Evolutionary conservation across 225 moss, liverwort and hornwort genomes (phyloP).

Genomic region (Bryum argenteum): DNA sequence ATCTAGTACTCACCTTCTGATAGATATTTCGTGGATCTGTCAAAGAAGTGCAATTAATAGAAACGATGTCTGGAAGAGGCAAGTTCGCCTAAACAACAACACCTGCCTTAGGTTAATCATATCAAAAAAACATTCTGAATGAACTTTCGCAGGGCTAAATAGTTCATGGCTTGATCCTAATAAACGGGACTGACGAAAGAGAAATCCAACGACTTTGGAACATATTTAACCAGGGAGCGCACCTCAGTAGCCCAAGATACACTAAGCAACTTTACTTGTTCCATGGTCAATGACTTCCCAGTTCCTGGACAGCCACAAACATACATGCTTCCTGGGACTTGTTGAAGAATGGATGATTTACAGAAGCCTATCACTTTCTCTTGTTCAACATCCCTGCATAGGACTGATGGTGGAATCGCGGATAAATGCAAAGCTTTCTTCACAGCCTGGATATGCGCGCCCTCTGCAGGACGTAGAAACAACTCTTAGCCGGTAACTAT

Average conservation of each 20-base stretch:
- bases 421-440: constrained; percentile 87
- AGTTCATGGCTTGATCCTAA: constrained; percentile 19
- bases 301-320: constrained; percentile 92
- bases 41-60: constrained; percentile 82
- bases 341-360: constrained; percentile 66
- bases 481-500: constrained; percentile 4
- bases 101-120: constrained; percentile 17
- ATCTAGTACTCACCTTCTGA: constrained; percentile 54
- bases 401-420: constrained; percentile 65
- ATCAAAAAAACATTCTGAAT: constrained; percentile 14
- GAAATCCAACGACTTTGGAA: constrained; percentile 14
- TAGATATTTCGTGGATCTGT: constrained; percentile 85
- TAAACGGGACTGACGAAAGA: constrained; percentile 9
- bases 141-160: constrained; percentile 4
- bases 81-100: constrained; percentile 60
- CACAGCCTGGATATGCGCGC: constrained; percentile 60
- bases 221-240: constrained; percentile 1
- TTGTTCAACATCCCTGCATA: constrained; percentile 79
- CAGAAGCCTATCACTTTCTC: constrained; percentile 72
- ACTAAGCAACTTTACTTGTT: constrained; percentile 73
- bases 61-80: constrained; percentile 59
- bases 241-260: constrained; percentile 77
- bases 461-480: constrained; percentile 43
- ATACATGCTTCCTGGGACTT: constrained; percentile 80
- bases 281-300: constrained; percentile 84